Percentiles rank a stretch among this genome's conserved stretches.
Conservation (phyloP, 768 basidiomycete species). For the Dacryopinax spathularia region DNA sequence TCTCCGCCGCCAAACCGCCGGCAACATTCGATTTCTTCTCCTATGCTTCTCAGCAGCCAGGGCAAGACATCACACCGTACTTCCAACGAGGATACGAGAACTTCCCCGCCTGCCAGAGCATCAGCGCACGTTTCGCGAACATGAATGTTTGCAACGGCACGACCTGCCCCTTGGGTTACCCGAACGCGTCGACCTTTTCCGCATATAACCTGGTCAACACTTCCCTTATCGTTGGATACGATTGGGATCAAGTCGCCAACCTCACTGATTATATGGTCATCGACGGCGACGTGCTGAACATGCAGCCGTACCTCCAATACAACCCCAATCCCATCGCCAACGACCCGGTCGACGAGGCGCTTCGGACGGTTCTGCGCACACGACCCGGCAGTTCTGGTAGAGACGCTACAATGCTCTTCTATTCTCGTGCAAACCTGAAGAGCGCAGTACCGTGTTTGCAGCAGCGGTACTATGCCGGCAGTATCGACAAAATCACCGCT, state of each 20-base stretch:
- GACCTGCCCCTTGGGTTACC: constrained; percentile 52
- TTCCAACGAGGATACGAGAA: constrained; percentile 59
- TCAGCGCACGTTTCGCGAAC: constrained; percentile 52
- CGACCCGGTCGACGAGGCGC: constrained; percentile 68
- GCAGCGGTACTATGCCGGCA: constrained; percentile 79
- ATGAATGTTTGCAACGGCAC: constrained; percentile 56
- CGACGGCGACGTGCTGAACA: constrained; percentile 88
- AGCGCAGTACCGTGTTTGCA: constrained; percentile 65
- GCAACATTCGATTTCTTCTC: constrained; percentile 42
- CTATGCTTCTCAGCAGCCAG: constrained; percentile 43
- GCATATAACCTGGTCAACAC: constrained; percentile 55
- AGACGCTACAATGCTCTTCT: constrained; percentile 82
- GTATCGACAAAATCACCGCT: constrained; percentile 91
- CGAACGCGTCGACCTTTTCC: constrained; percentile 44
- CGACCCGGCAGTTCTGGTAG: constrained; percentile 46
- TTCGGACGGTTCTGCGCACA: constrained; percentile 54
- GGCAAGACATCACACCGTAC: constrained; percentile 78
- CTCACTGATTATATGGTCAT: constrained; percentile 68
- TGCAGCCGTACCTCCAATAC: constrained; percentile 66
- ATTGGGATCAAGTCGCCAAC: constrained; percentile 74
- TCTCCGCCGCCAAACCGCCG: constrained; percentile 37
- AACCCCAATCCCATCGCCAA: constrained; percentile 52
- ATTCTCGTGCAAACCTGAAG: constrained; percentile 48
- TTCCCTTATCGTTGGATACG: constrained; percentile 61
- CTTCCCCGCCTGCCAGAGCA: constrained; percentile 49